A percentile compares a stretch with the other conserved stretches of the same genome.
Evolutionary conservation across 192 early-diverging fungal species (phyloP).

Genomic region (Borealophlyctis nickersoniae): DNA sequence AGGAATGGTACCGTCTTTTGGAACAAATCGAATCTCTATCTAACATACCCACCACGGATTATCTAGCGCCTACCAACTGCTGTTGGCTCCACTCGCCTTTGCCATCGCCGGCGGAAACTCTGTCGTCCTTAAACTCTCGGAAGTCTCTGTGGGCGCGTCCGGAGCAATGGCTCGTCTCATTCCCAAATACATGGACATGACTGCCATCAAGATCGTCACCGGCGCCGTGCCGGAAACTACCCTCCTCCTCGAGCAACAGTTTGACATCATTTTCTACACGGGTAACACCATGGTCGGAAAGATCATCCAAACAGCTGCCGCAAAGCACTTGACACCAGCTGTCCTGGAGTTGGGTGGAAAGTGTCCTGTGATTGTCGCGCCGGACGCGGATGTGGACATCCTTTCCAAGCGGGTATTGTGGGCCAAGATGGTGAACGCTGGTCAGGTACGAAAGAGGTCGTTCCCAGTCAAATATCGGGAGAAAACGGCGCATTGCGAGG

Average conservation of each 20-base stretch:
- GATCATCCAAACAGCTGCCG: slow-evolving; percentile 79
- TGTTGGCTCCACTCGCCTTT: slow-evolving; percentile 69
- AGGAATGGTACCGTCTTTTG: too few relatives aligned
- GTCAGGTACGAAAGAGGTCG: slow-evolving; percentile 58
- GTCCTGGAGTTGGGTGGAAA: slow-evolving; percentile 96
- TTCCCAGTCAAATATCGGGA: neutral
- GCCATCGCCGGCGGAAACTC: slow-evolving; percentile 91
- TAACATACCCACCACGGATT: slow-evolving; percentile 9
- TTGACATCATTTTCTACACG: slow-evolving; percentile 94
- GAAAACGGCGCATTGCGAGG: too few relatives aligned
- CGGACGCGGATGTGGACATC: slow-evolving; percentile 52
- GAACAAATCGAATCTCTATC: too few relatives aligned
- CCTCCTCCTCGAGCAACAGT: slow-evolving; percentile 66
- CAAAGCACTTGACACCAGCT: slow-evolving; percentile 81
- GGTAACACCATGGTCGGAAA: slow-evolving; percentile 78
- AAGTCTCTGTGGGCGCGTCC: slow-evolving; percentile 68
- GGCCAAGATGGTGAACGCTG: slow-evolving; percentile 82
- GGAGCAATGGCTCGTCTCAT: slow-evolving; percentile 60
- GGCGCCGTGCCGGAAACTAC: slow-evolving; percentile 76
- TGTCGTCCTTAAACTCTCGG: slow-evolving; percentile 64
- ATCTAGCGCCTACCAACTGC: slow-evolving; percentile 54
- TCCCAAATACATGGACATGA: slow-evolving; percentile 71
- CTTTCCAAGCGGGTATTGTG: slow-evolving; percentile 72
- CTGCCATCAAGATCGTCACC: slow-evolving; percentile 64
- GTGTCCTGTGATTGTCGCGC: slow-evolving; percentile 60